A percentile compares a stretch with the other conserved stretches of the same genome.
phyloP scores from a whole-genome alignment of 148 eudicot genomes.

The Pouteria glomerata region DNA sequence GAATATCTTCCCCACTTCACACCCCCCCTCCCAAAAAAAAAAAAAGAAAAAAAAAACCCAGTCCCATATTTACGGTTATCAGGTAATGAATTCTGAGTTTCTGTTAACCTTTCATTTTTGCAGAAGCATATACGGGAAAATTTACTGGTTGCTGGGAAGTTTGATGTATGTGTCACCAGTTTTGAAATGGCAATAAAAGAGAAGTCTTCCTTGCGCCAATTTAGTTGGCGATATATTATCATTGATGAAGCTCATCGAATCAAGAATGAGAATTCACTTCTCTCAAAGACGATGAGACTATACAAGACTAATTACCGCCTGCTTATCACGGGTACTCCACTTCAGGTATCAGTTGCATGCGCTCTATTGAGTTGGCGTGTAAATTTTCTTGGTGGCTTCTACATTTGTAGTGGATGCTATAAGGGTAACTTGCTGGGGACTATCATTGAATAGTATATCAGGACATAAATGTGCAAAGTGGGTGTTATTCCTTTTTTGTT shows the following conservation, averaged over 20 bases:
- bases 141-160: slow-evolving; percentile 87
- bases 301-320: slow-evolving; percentile 90
- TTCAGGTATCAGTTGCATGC: slow-evolving; percentile 56
- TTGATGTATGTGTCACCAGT: slow-evolving; percentile 98
- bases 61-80: not conserved
- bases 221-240: slow-evolving; percentile 96
- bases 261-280: slow-evolving; percentile 97
- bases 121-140: slow-evolving; percentile 90
- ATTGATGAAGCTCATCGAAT: slow-evolving; percentile 99
- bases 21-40: no score
- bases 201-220: slow-evolving; percentile 72
- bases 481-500: not conserved
- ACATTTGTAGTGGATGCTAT: not conserved
- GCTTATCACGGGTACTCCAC: slow-evolving; percentile 96
- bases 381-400: not conserved
- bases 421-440: not conserved
- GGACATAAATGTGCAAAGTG: not conserved
- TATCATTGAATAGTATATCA: not conserved
- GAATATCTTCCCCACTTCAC: no score
- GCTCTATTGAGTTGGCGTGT: not conserved
- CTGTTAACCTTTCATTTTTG: slow-evolving; percentile 1
- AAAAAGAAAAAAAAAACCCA: no score
- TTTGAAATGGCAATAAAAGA: slow-evolving; percentile 99
- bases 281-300: slow-evolving; percentile 95
- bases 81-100: not conserved